Conservation (phyloP, 805 yeast genomes). For the Isabelozyma pseudorhagii region DNA sequence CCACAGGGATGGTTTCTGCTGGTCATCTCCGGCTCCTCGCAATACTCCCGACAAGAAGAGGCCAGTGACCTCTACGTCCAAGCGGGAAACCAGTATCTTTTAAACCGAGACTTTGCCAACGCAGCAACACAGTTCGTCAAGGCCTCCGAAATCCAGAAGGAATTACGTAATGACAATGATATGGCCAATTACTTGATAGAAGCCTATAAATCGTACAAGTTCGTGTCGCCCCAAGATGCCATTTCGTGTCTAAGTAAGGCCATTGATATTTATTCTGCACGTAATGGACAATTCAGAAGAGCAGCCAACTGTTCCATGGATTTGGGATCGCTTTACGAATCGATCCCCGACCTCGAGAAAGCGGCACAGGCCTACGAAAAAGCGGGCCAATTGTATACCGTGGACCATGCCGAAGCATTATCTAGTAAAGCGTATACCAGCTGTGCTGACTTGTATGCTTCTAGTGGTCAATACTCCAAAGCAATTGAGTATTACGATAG, state of each 20-base stretch:
- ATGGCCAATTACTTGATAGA: conserved; percentile 88
- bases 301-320: conserved; percentile 95
- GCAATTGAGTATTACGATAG: conserved; percentile 78
- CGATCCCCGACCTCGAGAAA: conserved; percentile 57
- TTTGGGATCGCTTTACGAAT: conserved; percentile 82
- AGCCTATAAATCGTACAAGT: conserved; percentile 82
- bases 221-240: conserved; percentile 70
- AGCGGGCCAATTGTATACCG: conserved; percentile 94
- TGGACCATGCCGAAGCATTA: conserved; percentile 90
- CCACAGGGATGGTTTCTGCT: conserved; percentile 72
- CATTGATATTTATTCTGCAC: conserved; percentile 71
- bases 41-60: conserved; percentile 71
- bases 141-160: conserved; percentile 78
- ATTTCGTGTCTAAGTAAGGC: conserved; percentile 76
- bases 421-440: conserved; percentile 85
- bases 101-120: conserved; percentile 64
- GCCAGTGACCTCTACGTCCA: conserved; percentile 87
- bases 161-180: conserved; percentile 79
- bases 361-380: conserved; percentile 82
- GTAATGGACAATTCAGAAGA: conserved; percentile 91
- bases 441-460: conserved; percentile 84
- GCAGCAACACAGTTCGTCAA: conserved; percentile 85
- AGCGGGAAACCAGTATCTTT: conserved; percentile 87
- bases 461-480: conserved; percentile 60
- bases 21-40: conserved; percentile 59